Base-by-base conservation (phyloP, 1,139 yeast genomes). In the Pichia sp. region DNA sequence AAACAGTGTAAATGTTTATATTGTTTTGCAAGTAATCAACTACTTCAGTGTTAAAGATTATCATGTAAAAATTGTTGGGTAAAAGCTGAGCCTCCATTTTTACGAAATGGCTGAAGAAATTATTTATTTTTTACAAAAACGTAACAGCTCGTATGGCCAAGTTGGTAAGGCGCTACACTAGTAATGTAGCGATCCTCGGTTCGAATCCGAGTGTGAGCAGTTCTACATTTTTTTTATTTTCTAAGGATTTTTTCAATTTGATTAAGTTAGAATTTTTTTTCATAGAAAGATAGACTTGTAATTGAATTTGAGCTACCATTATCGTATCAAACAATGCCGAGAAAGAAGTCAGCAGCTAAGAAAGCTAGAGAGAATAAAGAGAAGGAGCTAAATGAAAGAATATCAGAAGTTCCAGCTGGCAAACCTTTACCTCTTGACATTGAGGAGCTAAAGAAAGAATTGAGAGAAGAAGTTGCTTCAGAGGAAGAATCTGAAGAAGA, bases 341-440 rank as follows among this genome's bases (percentile, higher is more conserved):
- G 95, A 75, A 85, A 85, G 79, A 85, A 85, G 72, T 82, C 94
- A 21, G 91, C 93, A 34, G 71, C 91, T 44, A 84, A 81, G 57
- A 82, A 68, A 61, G 93, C 91, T 28, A 72, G 67, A 58, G 85
- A 79, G 54, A 31, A 26, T 23, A 21, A 34, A 18, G 49, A 39
- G 28, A 36, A 35, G 1, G 36, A 34, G 17, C 28, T 30, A 18
- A 20, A 14, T 10, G 23, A 35, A 19, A 22, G 28, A 36, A 22
- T 28, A 12, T 73, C 69, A 10, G 67, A 62, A 17, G 36, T 40
- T 25, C 38, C 36, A 17, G 19, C 34, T 12, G 37, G 30, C 3
- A 42, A 35, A 17, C 44, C 42, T 2, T 55, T 52, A 26, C 59
- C 57, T 41, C 44, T 59, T 32, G 51, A 53, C 24, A 37, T 43